Evolutionary conservation across 163 green algal genomes (phyloP), one percentile per base, ranked within the genome.

Genomic region (Prototheca wickerhamii): DNA sequence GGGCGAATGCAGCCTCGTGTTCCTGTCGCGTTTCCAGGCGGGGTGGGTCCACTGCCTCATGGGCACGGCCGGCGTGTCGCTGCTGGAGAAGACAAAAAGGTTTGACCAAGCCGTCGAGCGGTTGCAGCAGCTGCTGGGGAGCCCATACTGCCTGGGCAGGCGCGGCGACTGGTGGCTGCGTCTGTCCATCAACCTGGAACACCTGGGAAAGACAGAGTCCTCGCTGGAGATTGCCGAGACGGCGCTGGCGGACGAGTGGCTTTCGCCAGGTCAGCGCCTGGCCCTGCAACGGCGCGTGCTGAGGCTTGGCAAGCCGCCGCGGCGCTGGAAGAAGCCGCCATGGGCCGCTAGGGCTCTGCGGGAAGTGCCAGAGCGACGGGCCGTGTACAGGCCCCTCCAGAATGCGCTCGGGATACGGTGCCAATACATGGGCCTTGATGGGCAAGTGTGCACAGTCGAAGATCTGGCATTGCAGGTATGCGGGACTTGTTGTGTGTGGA

Each of bases 151-250:
- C 37, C 30, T 31, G 53, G 72, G 23, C 60, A 73, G 74, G 4
- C 65, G 80, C 7, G 84, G 84, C 4, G 67, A 84, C 44, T 96
- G 90, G 90, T 96, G 84, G 84, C 25, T 71, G 26, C 80, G 91
- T 1, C 76, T 97, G 61, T 81, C 77, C 4, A 73, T 91, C 25
- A 76, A 97, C 68, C 67, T 89, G 40, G 76, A 88, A 70, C 90
- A 96, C 67, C 64, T 87, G 52, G 76, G 76, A 4, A 59, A 71
- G 23, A 55, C 61, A 4, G 77, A 84, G 54, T 63, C 84, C n/a
- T 73, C 85, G 1, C 78, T 95, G 63, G 75, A 86, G 73, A 70
- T 76, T 10, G 84, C 82, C 7, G 83, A 95, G 71, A 73, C 80
- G 8, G 82, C 78, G 1, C 69, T 96, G 50, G 77, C 76, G 2